Conservation (phyloP, 257 asterid species). For the Solanum okadae region DNA sequence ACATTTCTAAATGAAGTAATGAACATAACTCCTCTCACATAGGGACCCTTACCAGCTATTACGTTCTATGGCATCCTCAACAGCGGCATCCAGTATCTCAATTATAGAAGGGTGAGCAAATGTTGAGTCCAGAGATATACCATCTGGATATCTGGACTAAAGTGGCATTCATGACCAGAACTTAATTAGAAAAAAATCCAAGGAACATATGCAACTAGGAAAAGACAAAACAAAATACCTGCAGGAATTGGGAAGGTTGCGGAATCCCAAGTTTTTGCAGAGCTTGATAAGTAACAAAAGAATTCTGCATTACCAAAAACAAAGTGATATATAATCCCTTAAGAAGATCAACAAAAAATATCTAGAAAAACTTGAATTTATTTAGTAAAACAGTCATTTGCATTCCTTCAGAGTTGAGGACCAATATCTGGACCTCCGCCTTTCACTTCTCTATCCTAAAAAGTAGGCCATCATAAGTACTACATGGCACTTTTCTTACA, state of each 20-base stretch:
- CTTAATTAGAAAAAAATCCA: conserved; percentile 8
- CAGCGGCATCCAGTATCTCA: conserved; percentile 85
- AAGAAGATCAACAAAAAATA: not conserved
- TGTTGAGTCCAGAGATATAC: conserved; percentile 62
- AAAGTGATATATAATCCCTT: not conserved
- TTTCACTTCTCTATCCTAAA: not conserved
- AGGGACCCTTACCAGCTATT: conserved; percentile 73
- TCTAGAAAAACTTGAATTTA: not conserved
- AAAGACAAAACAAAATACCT: conserved; percentile 40
- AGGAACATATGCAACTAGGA: conserved; percentile 1
- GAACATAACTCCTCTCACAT: not conserved
- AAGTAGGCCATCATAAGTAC: not conserved
- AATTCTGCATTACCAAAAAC: conserved; percentile 47
- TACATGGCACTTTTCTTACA: not conserved
- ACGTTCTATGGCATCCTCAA: conserved; percentile 84
- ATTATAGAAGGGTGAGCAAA: conserved; percentile 73
- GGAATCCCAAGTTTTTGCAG: conserved; percentile 90
- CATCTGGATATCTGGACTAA: conserved; percentile 94
- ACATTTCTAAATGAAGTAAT: not conserved
- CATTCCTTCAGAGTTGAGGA: not conserved
- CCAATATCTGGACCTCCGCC: not conserved
- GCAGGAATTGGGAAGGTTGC: conserved; percentile 77
- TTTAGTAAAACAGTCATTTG: not conserved
- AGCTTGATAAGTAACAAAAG: conserved; percentile 69
- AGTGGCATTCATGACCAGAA: conserved; percentile 16